Evolutionary conservation across 2,329 filamentous ascomycete genomes (phyloP).

Genomic region (Monosporascus sp.): DNA sequence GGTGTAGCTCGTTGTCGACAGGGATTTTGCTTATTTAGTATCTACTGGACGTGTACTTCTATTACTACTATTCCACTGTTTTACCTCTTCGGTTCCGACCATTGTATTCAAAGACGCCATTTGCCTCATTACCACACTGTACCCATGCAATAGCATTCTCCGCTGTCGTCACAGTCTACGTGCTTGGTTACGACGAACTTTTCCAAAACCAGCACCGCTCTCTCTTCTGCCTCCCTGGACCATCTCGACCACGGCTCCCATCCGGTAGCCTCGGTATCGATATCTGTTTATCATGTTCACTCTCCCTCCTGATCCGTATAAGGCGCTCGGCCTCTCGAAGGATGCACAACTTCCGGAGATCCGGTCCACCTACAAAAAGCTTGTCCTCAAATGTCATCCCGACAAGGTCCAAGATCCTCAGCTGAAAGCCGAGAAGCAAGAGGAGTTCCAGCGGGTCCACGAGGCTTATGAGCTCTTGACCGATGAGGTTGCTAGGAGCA

Average conservation of each 20-base stretch:
- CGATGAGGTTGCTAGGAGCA: slow-evolving; percentile 64
- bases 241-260: background rate
- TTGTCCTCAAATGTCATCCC: slow-evolving; percentile 82
- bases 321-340: slow-evolving; percentile 65
- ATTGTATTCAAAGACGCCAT: slow-evolving; percentile 17
- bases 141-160: slow-evolving; percentile 20
- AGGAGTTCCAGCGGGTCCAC: slow-evolving; percentile 89
- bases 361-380: slow-evolving; percentile 75
- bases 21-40: background rate
- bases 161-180: slow-evolving; percentile 19
- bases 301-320: slow-evolving; percentile 70
- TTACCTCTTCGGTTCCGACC: background rate
- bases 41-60: background rate
- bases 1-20: background rate
- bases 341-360: slow-evolving; percentile 68
- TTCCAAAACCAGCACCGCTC: slow-evolving; percentile 6
- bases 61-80: slow-evolving; percentile 2
- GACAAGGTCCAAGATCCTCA: slow-evolving; percentile 81
- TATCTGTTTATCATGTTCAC: slow-evolving; percentile 39
- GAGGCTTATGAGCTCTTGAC: slow-evolving; percentile 87
- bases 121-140: slow-evolving; percentile 19
- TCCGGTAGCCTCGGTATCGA: slow-evolving; percentile 4
- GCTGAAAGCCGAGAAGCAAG: slow-evolving; percentile 71
- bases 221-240: slow-evolving; percentile 3
- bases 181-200: slow-evolving; percentile 17